These are phyloP conservation scores for Ilex aquifolium DNA, from an alignment of 257 asterid genomes.

Conservation along the genomic window DNA sequence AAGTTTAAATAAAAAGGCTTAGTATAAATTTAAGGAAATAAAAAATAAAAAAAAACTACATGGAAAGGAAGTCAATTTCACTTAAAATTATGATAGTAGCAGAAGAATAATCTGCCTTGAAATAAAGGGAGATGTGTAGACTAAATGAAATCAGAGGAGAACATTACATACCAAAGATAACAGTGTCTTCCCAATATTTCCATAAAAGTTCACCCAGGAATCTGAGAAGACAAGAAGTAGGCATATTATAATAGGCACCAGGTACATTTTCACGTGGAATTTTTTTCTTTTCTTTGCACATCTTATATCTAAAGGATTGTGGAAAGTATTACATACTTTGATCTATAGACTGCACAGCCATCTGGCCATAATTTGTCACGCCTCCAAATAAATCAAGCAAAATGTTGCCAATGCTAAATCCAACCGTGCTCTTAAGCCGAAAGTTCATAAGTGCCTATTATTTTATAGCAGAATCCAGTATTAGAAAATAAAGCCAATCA, in stretches of 20 bases:
- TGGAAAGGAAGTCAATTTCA: background rate
- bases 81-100: background rate
- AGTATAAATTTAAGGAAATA: too few relatives aligned
- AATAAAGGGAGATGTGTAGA: background rate
- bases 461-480: background rate
- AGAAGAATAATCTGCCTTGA: too few relatives aligned
- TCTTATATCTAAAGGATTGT: background rate
- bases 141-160: background rate
- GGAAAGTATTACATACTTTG: conserved; percentile 47
- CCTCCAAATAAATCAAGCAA: conserved; percentile 89
- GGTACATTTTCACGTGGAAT: background rate
- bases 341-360: conserved; percentile 88
- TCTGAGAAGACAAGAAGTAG: conserved; percentile 27
- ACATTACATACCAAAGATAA: conserved; percentile 65
- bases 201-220: conserved; percentile 85
- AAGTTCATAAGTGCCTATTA: conserved; percentile 65
- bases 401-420: conserved; percentile 91
- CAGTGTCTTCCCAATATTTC: conserved; percentile 87
- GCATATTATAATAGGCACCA: background rate
- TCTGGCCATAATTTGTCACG: conserved; percentile 64
- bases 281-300: background rate
- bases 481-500: background rate
- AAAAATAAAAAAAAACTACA: too few relatives aligned
- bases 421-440: conserved; percentile 72
- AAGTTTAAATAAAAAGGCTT: too few relatives aligned